Evolutionary conservation across 495 filamentous ascomycete genomes (phyloP).

Genomic region (Penicillium pulvis): DNA sequence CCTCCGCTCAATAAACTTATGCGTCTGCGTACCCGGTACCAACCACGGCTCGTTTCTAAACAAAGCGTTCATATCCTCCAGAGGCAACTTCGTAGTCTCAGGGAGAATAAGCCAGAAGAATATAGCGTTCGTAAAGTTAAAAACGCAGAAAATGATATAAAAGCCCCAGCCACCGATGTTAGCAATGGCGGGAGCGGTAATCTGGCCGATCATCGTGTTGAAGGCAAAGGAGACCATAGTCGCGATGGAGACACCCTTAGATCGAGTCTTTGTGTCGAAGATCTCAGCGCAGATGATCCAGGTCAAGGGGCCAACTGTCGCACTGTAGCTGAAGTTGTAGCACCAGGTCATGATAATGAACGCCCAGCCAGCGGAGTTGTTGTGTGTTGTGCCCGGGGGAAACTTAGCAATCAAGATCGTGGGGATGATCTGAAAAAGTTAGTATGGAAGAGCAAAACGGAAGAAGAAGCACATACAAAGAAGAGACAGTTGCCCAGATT

Average conservation of each 20-base stretch:
- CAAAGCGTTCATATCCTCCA: constrained; percentile 64
- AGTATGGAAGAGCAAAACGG: neutral
- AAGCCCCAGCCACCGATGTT: constrained; percentile 43
- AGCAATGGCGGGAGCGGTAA: constrained; percentile 54
- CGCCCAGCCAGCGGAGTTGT: constrained; percentile 2
- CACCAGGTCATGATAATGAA: constrained; percentile 11
- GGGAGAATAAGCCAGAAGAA: constrained; percentile 63
- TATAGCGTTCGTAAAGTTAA: constrained; percentile 44
- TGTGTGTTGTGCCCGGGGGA: neutral
- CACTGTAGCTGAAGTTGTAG: constrained; percentile 8
- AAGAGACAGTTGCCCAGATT: constrained; percentile 6
- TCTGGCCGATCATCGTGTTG: constrained; percentile 66
- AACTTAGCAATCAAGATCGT: constrained; percentile 7
- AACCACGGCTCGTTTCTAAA: constrained; percentile 63
- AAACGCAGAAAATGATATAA: constrained; percentile 53
- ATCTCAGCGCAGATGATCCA: constrained; percentile 56
- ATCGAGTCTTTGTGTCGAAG: constrained; percentile 62
- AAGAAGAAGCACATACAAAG: constrained; percentile 4
- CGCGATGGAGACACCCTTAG: constrained; percentile 59
- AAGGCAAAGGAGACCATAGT: constrained; percentile 63
- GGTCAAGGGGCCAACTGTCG: neutral
- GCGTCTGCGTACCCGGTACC: constrained; percentile 44
- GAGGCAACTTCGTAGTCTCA: constrained; percentile 57
- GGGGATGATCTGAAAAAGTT: constrained; percentile 4
- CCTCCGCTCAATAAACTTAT: constrained; percentile 12